Base-by-base conservation (phyloP, 106 monocot genomes). In the Dioscorea zingiberensis region DNA sequence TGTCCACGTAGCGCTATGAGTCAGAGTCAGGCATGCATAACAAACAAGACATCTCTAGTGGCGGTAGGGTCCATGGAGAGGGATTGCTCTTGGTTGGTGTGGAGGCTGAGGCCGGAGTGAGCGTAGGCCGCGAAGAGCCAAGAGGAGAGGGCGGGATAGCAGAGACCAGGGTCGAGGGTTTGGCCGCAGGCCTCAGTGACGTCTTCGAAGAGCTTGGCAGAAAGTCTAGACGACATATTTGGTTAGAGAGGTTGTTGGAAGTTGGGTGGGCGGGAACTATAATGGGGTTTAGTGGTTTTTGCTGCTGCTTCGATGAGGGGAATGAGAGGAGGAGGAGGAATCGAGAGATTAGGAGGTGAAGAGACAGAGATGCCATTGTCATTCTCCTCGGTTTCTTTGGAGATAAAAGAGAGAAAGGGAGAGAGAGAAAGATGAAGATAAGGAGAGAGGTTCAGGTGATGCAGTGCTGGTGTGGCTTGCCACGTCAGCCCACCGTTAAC, bases 81-180 rank as follows among this genome's bases (percentile, higher is more conserved):
- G 47, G 17, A 17, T 32, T 32, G 44, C 38, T 6, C 38, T 10
- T 38, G n/a, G 67, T 54, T 0, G 61, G 27, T 63, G 1, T 15
- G 49, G 27, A 85, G 1, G 59, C 77, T 60, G 15, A 90, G 90
- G 21, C 90, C 90, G 30, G 87, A 79, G 18, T 82, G 68, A 9
- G 90, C 77, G 78, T 90, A 82, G 54, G 94, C 90, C 53, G 94
- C 90, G 70, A 90, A 94, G 69, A 94, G 84, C 91, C 91, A 91
- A 21, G 95, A 91, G 49, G 92, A 88, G 60, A 97, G 97, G 60
- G 92, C 97, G 21, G 97, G 91, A 77, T 91, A 97, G 83, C 97
- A 97, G 55, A 90, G 84, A 78, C 80, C 66, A 22, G 87, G 87
- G 72, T 87, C 87, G 29, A 88, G 91, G n/a, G 69, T 69, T 9